Conservation (phyloP, 2,329 filamentous ascomycete genomes). For the Trichoderma lentiforme region DNA sequence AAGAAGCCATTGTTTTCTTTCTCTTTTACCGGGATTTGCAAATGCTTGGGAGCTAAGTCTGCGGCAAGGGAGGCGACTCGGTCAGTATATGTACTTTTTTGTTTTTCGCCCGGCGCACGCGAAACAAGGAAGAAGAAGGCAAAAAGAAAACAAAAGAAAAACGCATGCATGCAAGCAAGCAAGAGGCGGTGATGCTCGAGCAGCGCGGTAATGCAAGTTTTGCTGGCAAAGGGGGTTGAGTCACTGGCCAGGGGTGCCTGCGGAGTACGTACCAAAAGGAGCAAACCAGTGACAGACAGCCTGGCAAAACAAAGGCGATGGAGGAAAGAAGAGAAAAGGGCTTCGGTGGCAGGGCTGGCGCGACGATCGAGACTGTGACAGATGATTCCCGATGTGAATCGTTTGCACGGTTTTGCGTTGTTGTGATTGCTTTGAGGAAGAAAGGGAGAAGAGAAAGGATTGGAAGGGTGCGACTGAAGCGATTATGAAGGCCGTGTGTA, state of each 20-base stretch:
- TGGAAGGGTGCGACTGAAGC: constrained; percentile 23
- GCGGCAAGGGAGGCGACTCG: constrained; percentile 10
- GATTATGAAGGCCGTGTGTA: constrained; percentile 25
- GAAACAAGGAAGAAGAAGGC: neutral
- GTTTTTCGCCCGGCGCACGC: neutral
- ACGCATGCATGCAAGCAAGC: neutral
- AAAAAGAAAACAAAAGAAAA: neutral
- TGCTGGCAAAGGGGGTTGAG: constrained; percentile 20
- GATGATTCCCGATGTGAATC: constrained; percentile 53
- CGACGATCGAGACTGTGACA: constrained; percentile 60
- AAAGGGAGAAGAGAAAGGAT: constrained; percentile 36
- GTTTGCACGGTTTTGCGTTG: constrained; percentile 47
- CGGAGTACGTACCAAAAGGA: constrained; percentile 34
- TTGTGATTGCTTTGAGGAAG: constrained; percentile 47
- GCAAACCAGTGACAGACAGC: constrained; percentile 23
- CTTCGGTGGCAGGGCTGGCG: constrained; percentile 45
- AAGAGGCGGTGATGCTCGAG: constrained; percentile 16
- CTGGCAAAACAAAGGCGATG: neutral
- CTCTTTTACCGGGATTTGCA: constrained; percentile 34
- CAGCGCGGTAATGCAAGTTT: constrained; percentile 18
- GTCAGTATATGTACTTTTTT: constrained; percentile 16
- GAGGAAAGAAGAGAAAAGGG: constrained; percentile 10
- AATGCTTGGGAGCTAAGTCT: constrained; percentile 46
- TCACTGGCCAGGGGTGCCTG: constrained; percentile 19
- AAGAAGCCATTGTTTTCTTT: constrained; percentile 56